Conservation (phyloP, 176 grass and related monocot genomes). For the Typha latifolia region DNA sequence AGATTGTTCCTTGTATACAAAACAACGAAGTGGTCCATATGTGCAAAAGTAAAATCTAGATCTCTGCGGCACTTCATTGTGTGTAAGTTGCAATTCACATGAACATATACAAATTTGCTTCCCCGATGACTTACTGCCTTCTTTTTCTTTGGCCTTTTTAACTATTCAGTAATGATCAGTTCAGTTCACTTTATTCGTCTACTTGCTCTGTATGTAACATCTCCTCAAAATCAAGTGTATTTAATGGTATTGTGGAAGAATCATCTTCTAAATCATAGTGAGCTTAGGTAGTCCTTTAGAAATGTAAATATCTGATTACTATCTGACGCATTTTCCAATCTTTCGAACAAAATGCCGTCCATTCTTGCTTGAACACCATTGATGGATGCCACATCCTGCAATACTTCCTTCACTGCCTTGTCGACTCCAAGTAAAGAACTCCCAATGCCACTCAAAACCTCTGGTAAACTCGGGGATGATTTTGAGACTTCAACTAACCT, state of each 20-base stretch:
- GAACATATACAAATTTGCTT: too few species aligned
- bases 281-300: constrained; percentile 49
- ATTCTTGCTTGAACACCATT: constrained; percentile 80
- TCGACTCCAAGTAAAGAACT: constrained; percentile 67
- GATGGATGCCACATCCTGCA: constrained; percentile 42
- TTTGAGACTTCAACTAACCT: constrained; percentile 75
- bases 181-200: too few species aligned
- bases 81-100: too few species aligned
- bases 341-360: constrained; percentile 72
- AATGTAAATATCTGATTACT: constrained; percentile 44
- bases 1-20: too few species aligned
- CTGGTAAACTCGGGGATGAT: constrained; percentile 48
- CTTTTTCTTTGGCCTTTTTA: too few species aligned
- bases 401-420: constrained; percentile 43
- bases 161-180: neutral
- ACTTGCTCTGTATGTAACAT: neutral
- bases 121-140: too few species aligned
- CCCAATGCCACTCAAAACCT: constrained; percentile 43
- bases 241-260: neutral
- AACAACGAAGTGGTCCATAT: too few species aligned
- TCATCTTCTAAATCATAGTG: constrained; percentile 26
- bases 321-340: constrained; percentile 40
- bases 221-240: neutral
- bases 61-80: too few species aligned
- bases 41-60: too few species aligned